Evolutionary conservation across 164 flowering plant genomes (phyloP).

Genomic region (Nymphaea colorata): DNA sequence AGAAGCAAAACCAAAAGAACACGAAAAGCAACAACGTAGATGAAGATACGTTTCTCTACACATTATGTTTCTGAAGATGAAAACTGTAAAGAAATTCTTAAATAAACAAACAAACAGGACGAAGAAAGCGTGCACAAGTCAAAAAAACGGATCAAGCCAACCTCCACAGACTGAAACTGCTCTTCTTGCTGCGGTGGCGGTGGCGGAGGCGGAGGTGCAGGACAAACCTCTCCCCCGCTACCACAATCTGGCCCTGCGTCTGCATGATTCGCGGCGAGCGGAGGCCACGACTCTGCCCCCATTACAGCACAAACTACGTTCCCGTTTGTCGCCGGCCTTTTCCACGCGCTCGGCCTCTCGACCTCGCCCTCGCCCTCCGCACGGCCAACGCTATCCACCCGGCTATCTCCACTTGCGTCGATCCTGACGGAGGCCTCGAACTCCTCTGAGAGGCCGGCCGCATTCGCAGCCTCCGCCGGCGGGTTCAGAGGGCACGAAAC

Average conservation of each 20-base stretch:
- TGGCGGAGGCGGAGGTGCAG: constrained; percentile 8
- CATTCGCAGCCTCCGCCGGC: too few relatives aligned
- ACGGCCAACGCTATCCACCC: constrained; percentile 23
- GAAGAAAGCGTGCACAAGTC: too few relatives aligned
- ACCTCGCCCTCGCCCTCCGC: constrained; percentile 18
- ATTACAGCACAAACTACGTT: constrained; percentile 20
- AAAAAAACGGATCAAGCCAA: neutral
- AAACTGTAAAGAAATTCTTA: too few relatives aligned
- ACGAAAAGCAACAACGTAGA: too few relatives aligned
- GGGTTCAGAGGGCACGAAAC: neutral
- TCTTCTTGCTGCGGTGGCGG: constrained; percentile 1
- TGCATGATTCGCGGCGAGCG: constrained; percentile 21
- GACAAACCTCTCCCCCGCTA: constrained; percentile 8
- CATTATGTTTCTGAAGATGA: too few relatives aligned
- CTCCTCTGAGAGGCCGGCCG: neutral
- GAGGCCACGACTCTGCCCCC: constrained; percentile 63
- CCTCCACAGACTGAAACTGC: neutral
- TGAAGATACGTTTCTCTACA: too few relatives aligned
- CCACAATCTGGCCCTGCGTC: constrained; percentile 2
- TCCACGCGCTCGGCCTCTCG: constrained; percentile 31
- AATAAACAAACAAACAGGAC: too few relatives aligned
- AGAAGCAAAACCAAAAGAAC: too few relatives aligned
- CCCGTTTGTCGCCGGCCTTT: constrained; percentile 35
- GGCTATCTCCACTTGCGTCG: constrained; percentile 6
- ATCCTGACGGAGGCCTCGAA: neutral